A percentile compares a stretch with the other conserved stretches of the same genome.
Evolutionary conservation across 352 stramenopile species (phyloP).

Genomic region (Phytophthora ramorum): DNA sequence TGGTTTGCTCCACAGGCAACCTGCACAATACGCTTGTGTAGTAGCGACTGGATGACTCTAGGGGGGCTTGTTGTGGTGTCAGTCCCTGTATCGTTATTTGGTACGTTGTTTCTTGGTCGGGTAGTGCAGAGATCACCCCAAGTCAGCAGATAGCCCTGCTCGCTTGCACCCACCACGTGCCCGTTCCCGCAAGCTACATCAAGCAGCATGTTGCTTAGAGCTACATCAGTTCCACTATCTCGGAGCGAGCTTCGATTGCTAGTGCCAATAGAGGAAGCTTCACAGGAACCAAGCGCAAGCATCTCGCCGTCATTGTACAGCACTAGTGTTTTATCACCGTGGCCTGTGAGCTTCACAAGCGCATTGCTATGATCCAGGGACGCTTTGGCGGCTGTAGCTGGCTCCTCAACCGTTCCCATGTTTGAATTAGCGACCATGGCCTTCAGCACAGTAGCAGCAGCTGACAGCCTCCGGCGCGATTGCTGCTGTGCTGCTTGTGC

Average conservation of each 20-base stretch:
- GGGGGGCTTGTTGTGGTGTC: slow-evolving; percentile 13
- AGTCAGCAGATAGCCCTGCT: slow-evolving; percentile 79
- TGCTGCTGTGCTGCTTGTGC: slow-evolving; percentile 26
- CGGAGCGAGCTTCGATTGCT: slow-evolving; percentile 8
- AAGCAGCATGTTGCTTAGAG: slow-evolving; percentile 61
- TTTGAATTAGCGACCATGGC: slow-evolving; percentile 14
- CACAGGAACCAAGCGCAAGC: slow-evolving; percentile 34
- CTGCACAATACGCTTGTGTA: slow-evolving; percentile 68
- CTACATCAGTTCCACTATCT: slow-evolving; percentile 34
- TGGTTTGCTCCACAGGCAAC: slow-evolving; percentile 71
- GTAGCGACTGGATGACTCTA: slow-evolving; percentile 46
- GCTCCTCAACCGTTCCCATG: slow-evolving; percentile 3
- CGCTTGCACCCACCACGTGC: slow-evolving; percentile 67
- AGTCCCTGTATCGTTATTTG: not conserved
- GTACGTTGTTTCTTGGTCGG: slow-evolving; percentile 37
- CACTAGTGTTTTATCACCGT: slow-evolving; percentile 49
- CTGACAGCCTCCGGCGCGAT: slow-evolving; percentile 33
- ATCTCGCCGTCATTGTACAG: slow-evolving; percentile 57
- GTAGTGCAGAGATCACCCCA: slow-evolving; percentile 66
- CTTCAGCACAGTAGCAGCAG: slow-evolving; percentile 8
- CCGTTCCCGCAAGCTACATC: slow-evolving; percentile 66
- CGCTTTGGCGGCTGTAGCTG: slow-evolving; percentile 18
- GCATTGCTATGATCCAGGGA: slow-evolving; percentile 32
- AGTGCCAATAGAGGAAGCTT: slow-evolving; percentile 7
- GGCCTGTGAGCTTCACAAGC: slow-evolving; percentile 50